Percentiles rank a stretch among this genome's conserved stretches.
Evolutionary conservation across 139 green algal species (phyloP).

Genomic region (Tetratostichococcus sp.): DNA sequence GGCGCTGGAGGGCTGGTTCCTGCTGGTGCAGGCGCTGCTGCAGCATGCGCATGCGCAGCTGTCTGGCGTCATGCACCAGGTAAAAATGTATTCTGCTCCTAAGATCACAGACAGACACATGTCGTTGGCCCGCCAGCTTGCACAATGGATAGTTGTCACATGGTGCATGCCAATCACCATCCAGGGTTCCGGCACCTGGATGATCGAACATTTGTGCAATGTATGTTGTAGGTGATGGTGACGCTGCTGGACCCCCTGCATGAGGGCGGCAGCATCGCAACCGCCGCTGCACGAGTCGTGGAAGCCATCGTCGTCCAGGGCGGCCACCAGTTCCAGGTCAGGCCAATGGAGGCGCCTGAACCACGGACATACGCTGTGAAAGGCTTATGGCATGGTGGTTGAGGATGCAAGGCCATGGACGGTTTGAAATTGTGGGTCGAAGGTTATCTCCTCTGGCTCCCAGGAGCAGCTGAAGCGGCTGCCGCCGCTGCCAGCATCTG

Average conservation of each 20-base stretch:
- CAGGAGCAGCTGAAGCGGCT: constrained; percentile 33
- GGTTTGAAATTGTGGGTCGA: no score
- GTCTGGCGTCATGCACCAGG: constrained; percentile 50
- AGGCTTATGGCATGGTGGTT: no score
- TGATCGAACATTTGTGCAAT: no score
- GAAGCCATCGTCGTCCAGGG: constrained; percentile 33
- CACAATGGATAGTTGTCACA: no score
- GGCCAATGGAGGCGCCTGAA: not conserved
- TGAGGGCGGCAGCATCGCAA: constrained; percentile 25
- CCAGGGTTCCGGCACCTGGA: no score
- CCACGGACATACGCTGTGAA: no score
- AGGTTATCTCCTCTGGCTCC: not conserved
- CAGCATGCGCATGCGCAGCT: constrained; percentile 42
- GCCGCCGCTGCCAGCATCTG: constrained; percentile 45
- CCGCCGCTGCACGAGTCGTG: constrained; percentile 32
- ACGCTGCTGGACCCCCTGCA: constrained; percentile 67
- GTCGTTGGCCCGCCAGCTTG: no score
- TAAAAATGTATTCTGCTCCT: not conserved
- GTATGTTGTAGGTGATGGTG: constrained; percentile 49
- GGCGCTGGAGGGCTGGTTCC: constrained; percentile 40
- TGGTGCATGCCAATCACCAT: no score
- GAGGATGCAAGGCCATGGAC: no score
- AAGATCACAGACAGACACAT: no score
- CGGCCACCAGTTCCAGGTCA: not conserved
- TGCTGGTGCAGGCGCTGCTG: constrained; percentile 43